Evolutionary conservation across 1,284 basidiomycete species (phyloP).

Genomic region (Pascua sp.): DNA sequence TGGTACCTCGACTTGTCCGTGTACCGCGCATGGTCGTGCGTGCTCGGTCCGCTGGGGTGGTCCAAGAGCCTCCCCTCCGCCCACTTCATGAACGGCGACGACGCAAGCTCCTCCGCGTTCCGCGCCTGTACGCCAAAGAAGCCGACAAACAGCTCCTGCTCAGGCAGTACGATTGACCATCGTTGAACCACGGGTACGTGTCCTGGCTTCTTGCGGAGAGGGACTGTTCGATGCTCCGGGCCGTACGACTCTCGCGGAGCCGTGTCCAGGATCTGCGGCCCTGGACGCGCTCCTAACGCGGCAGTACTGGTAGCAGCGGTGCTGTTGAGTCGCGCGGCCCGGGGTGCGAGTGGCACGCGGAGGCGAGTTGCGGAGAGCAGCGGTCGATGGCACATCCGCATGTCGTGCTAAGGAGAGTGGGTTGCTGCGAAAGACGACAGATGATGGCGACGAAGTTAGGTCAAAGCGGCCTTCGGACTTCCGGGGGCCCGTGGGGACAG

Average conservation of each 20-base stretch:
- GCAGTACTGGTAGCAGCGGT: no score
- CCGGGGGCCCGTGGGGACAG: no score
- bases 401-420: no score
- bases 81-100: conserved; percentile 2
- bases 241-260: conserved; percentile 1
- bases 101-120: background rate
- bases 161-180: conserved; percentile 1
- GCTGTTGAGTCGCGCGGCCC: no score
- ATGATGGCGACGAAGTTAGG: no score
- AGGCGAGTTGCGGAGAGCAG: no score
- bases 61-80: background rate
- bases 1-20: conserved; percentile 1
- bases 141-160: background rate
- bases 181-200: conserved; percentile 10
- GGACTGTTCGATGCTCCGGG: background rate
- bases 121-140: conserved; percentile 4
- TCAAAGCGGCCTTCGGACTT: no score
- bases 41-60: background rate
- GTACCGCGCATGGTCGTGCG: conserved; percentile 9
- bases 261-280: background rate
- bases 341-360: no score
- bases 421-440: no score
- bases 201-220: conserved; percentile 2
- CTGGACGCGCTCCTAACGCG: background rate
- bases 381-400: no score